These are phyloP conservation scores for Cantharellus anzutake DNA, from an alignment of 768 basidiomycete genomes.

Conservation along the genomic window DNA sequence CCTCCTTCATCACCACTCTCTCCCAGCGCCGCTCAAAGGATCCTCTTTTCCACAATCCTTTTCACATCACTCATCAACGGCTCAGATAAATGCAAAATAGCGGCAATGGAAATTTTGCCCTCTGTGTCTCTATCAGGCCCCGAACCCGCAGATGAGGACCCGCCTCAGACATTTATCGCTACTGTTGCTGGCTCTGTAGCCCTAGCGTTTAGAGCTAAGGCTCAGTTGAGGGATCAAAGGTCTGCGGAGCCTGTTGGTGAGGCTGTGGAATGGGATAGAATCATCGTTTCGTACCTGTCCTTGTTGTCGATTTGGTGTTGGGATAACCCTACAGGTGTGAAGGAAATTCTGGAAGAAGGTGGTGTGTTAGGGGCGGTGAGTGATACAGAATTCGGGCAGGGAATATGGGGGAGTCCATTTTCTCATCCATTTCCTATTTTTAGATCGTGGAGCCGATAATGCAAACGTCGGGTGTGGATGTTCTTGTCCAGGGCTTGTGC, in stretches of 20 bases:
- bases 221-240: constrained; percentile 39
- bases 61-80: constrained; percentile 62
- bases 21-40: constrained; percentile 35
- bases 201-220: constrained; percentile 60
- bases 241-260: constrained; percentile 20
- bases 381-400: constrained; percentile 9
- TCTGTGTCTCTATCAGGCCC: not conserved
- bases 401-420: not conserved
- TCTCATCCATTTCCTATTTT: not conserved
- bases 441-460: constrained; percentile 93
- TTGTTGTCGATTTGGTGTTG: constrained; percentile 86
- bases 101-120: constrained; percentile 20
- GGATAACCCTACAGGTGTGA: constrained; percentile 80
- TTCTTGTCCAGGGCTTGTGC: constrained; percentile 73
- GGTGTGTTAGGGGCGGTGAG: constrained; percentile 81
- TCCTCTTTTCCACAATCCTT: constrained; percentile 56
- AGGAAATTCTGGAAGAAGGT: constrained; percentile 70
- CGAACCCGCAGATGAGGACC: constrained; percentile 18
- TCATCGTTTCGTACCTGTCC: constrained; percentile 70
- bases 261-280: constrained; percentile 73
- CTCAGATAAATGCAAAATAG: constrained; percentile 23
- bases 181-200: constrained; percentile 83
- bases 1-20: constrained; percentile 43
- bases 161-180: constrained; percentile 50
- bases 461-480: constrained; percentile 69